Base-by-base conservation (phyloP, 768 basidiomycete species). In the Leucocoprinus birnbaumii region DNA sequence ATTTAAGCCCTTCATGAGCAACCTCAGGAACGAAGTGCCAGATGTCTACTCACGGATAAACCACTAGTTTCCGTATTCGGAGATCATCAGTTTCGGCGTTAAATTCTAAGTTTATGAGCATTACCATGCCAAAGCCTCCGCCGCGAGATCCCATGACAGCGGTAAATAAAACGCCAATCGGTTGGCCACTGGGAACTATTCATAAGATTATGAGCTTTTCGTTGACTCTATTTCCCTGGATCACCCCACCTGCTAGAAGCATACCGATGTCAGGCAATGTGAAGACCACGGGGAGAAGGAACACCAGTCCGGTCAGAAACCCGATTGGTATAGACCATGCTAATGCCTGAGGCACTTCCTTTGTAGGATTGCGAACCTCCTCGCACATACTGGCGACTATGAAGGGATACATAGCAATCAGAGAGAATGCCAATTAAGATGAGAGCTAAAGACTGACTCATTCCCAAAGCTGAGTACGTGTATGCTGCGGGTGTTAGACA, bases 381-480 rank as follows among this genome's bases (percentile, higher is more conserved):
- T 86, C 86, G 2, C 84, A 80, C 80, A 87, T 81, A 58, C 80
- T 84, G 14, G 84, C 73, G 37, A 86, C 81, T 84, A 44, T 60
- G 25, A 58, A 44, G 16, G 40, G 26, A 25, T 31, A 5, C 16
- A 7, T 34, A 26, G 57, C 18, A 4, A 22, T 40, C 31, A 47
- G 37, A 44, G 13, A 35, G 3, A 14, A 43, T 7, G 44, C 13
- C 24, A 35, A 48, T 38, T 38, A 7, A 38, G 11, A 48, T n/a
- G 3, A 31, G 7, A 18, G 41, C 1, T 18, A 24, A 16, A 2
- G 34, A 60, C 69, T 54, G 58, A 82, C 81, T 80, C 83, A 86
- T 86, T 54, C 85, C 85, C 57, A 80, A 79, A 14, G 78, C 83
- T 34, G 84, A 62, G 56, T 75, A 82, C 0, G 79, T 80, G 55